Percentiles rank a stretch among this genome's conserved stretches.
Evolutionary conservation across 2,329 filamentous ascomycete species (phyloP).

Genomic region (Phaeosphaeriaceae sp.): DNA sequence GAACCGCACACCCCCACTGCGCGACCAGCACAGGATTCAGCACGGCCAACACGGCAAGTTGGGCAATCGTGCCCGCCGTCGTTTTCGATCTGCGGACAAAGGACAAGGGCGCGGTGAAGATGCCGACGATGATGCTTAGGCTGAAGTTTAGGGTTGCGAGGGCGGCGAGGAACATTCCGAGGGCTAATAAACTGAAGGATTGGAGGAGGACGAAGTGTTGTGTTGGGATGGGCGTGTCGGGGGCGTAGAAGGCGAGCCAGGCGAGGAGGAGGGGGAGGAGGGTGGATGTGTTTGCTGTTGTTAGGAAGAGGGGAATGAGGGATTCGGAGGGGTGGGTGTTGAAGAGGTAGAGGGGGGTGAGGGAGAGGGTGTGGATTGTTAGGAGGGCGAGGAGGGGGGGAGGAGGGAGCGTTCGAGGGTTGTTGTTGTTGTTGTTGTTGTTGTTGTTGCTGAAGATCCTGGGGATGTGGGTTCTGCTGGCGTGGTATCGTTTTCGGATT

Average conservation of each 20-base stretch:
- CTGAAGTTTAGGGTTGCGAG: slow-evolving; percentile 97
- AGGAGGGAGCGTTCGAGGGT: slow-evolving; percentile 70
- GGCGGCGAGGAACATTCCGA: slow-evolving; percentile 89
- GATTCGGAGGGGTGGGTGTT: slow-evolving; percentile 69
- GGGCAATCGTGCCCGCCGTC: slow-evolving; percentile 8
- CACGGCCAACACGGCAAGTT: slow-evolving; percentile 29
- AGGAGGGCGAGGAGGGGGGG: slow-evolving; percentile 77
- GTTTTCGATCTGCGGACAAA: slow-evolving; percentile 62
- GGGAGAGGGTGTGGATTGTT: slow-evolving; percentile 74
- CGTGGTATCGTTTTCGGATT: too few species aligned
- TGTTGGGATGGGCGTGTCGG: slow-evolving; percentile 55
- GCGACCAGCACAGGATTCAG: slow-evolving; percentile 44
- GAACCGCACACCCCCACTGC: slow-evolving; percentile 22
- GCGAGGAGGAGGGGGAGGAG: slow-evolving; percentile 42
- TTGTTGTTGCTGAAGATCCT: too few species aligned
- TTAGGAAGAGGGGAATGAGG: slow-evolving; percentile 37
- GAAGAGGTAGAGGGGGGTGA: slow-evolving; percentile 85
- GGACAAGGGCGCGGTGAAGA: slow-evolving; percentile 78
- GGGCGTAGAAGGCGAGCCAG: slow-evolving; percentile 42
- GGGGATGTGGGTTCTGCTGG: too few species aligned
- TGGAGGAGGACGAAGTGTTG: slow-evolving; percentile 83
- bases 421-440: slow-evolving; percentile 40
- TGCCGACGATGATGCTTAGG: slow-evolving; percentile 81
- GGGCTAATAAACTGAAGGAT: slow-evolving; percentile 87
- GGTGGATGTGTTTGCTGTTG: slow-evolving; percentile 40